Evolutionary conservation across 805 yeast species (phyloP).

Genomic region (Metschnikowia gruessii): DNA sequence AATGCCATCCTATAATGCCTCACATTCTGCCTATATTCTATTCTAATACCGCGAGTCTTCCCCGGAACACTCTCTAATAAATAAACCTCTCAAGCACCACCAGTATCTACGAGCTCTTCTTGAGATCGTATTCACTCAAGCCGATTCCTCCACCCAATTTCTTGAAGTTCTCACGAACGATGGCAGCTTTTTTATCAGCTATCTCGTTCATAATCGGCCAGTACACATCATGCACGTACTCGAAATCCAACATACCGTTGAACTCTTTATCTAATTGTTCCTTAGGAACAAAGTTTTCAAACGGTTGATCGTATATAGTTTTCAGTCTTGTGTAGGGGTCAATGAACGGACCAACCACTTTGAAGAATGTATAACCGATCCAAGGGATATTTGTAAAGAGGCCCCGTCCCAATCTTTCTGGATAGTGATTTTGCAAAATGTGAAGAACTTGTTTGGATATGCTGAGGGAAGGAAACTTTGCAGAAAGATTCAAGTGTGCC

Average conservation of each 20-base stretch:
- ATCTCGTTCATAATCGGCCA: slow-evolving; percentile 50
- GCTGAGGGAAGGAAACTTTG: slow-evolving; percentile 48
- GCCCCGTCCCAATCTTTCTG: slow-evolving; percentile 22
- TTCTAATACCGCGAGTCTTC: neutral
- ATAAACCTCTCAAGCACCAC: neutral
- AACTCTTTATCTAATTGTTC: slow-evolving; percentile 51
- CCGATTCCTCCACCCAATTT: slow-evolving; percentile 51
- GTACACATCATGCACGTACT: slow-evolving; percentile 50
- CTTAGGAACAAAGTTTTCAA: slow-evolving; percentile 50
- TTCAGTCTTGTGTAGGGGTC: slow-evolving; percentile 59
- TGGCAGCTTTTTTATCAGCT: slow-evolving; percentile 36
- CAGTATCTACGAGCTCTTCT: slow-evolving; percentile 17
- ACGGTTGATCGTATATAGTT: slow-evolving; percentile 56
- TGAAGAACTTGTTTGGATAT: slow-evolving; percentile 35
- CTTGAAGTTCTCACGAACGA: slow-evolving; percentile 36
- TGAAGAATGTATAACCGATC: slow-evolving; percentile 23
- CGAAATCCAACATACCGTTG: slow-evolving; percentile 49
- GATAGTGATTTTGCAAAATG: slow-evolving; percentile 22
- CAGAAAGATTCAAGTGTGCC: slow-evolving; percentile 32
- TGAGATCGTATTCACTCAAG: slow-evolving; percentile 52
- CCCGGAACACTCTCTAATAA: neutral
- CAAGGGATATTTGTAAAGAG: slow-evolving; percentile 22
- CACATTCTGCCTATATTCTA: neutral
- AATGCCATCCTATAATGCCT: neutral
- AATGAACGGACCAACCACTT: slow-evolving; percentile 35